Base-by-base conservation (phyloP, 1,284 basidiomycete species). In the Stygiomarasmius scandens region DNA sequence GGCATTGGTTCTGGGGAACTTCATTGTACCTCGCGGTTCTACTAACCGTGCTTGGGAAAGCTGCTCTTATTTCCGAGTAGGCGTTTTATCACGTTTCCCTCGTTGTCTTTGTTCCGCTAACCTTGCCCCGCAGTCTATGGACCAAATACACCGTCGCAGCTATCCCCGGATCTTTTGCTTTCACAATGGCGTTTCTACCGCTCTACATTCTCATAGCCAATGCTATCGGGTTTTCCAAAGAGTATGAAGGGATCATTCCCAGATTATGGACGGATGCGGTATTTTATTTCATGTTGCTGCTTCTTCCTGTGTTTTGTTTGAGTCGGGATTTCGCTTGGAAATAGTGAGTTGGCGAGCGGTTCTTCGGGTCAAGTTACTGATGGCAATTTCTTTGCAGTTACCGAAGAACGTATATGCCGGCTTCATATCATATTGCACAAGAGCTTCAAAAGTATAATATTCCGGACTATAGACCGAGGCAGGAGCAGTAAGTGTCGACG, bases 1-100 rank as follows among this genome's bases (percentile, higher is more conserved):
- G 96, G 6, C 90, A 95, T 73, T 99, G 97, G 97, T 92, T 96
- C 66, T 99, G 96, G 96, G 97, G 97, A 52, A 98, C 95, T 2
- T 92, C 92, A 19, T 77, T 99, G 16, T 99, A 98, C 72, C 85
- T 99, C 49, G 86, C 92, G 1, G 93, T 98, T 4, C 81, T 99
- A 32, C 80, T 98, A 55, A 99, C 96, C 0, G 96, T 99, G 8
- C 83, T 99, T 6, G 96, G 96, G 49, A 99, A 99, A 73, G 97
- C 97, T 8, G 96, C 96, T 1, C 75, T 99, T 56, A 92, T 99
- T 51, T 98, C 96, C 6, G 96, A 99, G 95, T 97, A 70, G 68
- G 93, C 83, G 8, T 16, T n/a, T n/a, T n/a, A n/a, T n/a, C n/a
- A n/a, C n/a, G n/a, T n/a, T n/a, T n/a, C n/a, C 19, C 29, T 52